phyloP scores from a whole-genome alignment of 495 filamentous ascomycete genomes.

The Aspergillus conjunctus region DNA sequence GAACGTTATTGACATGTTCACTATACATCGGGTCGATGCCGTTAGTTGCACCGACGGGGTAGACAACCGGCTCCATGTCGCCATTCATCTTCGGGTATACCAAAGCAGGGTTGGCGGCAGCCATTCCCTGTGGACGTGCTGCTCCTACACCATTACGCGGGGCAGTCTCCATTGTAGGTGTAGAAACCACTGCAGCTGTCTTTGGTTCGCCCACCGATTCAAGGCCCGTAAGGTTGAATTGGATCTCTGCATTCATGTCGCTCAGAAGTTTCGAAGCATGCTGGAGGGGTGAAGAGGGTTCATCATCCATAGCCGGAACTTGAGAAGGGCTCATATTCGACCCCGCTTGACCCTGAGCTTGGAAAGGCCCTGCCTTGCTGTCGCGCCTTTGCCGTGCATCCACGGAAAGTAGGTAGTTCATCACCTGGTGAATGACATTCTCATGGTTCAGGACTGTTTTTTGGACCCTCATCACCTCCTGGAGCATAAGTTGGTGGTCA shows the following conservation, averaged over 20 bases:
- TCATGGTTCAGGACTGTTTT: slow-evolving; percentile 87
- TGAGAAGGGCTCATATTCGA: slow-evolving; percentile 46
- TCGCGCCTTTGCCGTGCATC: slow-evolving; percentile 67
- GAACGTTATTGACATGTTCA: slow-evolving; percentile 91
- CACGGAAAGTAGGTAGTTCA: slow-evolving; percentile 67
- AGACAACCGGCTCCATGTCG: slow-evolving; percentile 82
- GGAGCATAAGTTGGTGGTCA: slow-evolving; percentile 82
- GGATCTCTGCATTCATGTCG: slow-evolving; percentile 75
- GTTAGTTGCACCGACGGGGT: slow-evolving; percentile 84
- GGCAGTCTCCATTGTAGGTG: slow-evolving; percentile 45
- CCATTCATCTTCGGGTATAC: slow-evolving; percentile 54
- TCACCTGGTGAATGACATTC: slow-evolving; percentile 72
- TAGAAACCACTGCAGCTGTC: slow-evolving; percentile 46
- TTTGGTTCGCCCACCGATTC: slow-evolving; percentile 78
- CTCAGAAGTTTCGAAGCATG: slow-evolving; percentile 87
- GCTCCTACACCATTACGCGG: slow-evolving; percentile 41
- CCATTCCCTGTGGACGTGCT: slow-evolving; percentile 48
- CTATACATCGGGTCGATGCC: slow-evolving; percentile 95
- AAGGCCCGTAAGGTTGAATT: slow-evolving; percentile 72
- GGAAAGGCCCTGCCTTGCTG: slow-evolving; percentile 57
- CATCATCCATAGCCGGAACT: slow-evolving; percentile 59
- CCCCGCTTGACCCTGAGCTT: slow-evolving; percentile 34
- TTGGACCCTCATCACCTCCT: slow-evolving; percentile 84
- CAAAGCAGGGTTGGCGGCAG: slow-evolving; percentile 52
- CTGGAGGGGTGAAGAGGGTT: slow-evolving; percentile 79